Base-by-base conservation (phyloP, 805 yeast species). In the Kodamaea lidongshanica region DNA sequence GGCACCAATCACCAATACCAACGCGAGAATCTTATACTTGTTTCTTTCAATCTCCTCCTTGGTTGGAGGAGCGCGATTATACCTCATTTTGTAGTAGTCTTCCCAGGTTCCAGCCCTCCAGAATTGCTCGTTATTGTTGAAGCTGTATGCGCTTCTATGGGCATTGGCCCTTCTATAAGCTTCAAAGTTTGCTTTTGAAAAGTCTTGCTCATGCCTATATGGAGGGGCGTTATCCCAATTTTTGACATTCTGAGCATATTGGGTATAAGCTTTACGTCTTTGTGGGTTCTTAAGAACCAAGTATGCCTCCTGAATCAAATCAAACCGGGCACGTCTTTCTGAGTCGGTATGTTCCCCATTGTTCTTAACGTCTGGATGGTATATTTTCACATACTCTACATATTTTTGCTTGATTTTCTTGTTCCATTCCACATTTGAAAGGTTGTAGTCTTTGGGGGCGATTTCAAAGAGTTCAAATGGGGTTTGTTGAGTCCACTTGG, bases 301-400 rank as follows among this genome's bases (percentile, higher is more conserved):
- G 37, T 64, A 64, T 1, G 67, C 65, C 10, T 42, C 42, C 35
- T 51, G 62, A n/a, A 54, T 48, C 29, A 38, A 44, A 34, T 48
- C 61, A 32, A 53, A 62, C 19, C 61, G 46, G 12, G 30, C 25
- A 13, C 61, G 39, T 35, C 65, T 69, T 33, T 41, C 49, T 9
- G 50, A 56, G 5, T 32, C 41, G 3, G 56, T 50, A 4, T 39
- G 35, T 9, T 41, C 26, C 4, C 68, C 64, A 12, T 45, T 36
- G 22, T 50, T 52, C 3, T 63, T 44, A 3, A 69, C 50, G 48
- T 87, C 96, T 0, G 96, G 96, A 50, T 87, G 96, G 44, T 87
- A 87, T 7, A 77, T 48, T 51, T 81, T 83, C 7, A 87, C 87
- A 27, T 45, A 58, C 28, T 54, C 54, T 28, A 48, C 42, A 41